Percentiles rank a stretch among this genome's conserved stretches.
phyloP scores from a whole-genome alignment of 1,284 basidiomycete species.

The Chiua sp. region DNA sequence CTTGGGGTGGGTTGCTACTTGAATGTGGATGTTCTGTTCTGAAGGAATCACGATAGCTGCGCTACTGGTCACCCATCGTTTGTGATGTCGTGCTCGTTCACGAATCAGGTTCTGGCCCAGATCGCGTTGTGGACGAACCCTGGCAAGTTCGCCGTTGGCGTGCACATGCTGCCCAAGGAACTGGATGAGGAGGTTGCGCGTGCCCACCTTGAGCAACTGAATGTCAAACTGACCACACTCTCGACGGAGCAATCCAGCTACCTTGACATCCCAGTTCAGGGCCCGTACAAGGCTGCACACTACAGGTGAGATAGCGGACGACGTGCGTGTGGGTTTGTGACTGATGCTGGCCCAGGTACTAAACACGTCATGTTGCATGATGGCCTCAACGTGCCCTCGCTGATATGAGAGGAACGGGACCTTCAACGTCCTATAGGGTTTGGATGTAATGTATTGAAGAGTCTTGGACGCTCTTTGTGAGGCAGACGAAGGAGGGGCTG shows the following conservation, averaged over 20 bases:
- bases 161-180: conserved; percentile 97
- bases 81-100: conserved; percentile 99
- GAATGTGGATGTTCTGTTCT: background rate
- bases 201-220: conserved; percentile 90
- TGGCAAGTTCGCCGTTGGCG: conserved; percentile 90
- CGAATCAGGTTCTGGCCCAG: conserved; percentile 98
- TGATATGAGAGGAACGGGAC: conserved; percentile 56
- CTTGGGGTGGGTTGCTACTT: conserved; percentile 73
- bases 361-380: conserved; percentile 41
- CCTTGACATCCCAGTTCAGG: conserved; percentile 88
- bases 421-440: conserved; percentile 60
- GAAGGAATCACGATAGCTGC: conserved; percentile 49
- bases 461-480: conserved; percentile 37
- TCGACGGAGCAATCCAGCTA: conserved; percentile 84
- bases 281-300: conserved; percentile 93
- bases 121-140: conserved; percentile 98
- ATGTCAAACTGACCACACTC: conserved; percentile 93
- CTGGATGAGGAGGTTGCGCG: conserved; percentile 99
- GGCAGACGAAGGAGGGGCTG: conserved; percentile 22
- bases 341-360: conserved; percentile 52
- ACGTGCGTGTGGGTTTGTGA: conserved; percentile 9
- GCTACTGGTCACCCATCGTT: conserved; percentile 94
- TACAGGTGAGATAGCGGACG: conserved; percentile 61
- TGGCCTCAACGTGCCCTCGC: conserved; percentile 81
- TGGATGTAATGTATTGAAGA: conserved; percentile 39